Conservation (phyloP, 192 early-diverging fungal genomes). For the Entophlyctis luteolus region DNA sequence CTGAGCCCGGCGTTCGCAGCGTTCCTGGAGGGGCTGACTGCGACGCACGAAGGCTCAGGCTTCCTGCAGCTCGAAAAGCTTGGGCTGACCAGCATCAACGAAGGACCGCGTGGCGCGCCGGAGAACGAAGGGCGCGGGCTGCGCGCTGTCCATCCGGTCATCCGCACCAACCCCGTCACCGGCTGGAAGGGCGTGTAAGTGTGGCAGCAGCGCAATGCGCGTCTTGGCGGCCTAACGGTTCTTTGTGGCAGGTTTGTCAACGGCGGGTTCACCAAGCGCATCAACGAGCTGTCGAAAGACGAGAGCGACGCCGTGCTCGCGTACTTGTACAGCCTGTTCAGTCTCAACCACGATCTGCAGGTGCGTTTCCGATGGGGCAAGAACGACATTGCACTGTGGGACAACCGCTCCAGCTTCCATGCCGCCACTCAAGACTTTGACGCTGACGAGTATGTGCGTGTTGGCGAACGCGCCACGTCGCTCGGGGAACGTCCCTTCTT, state of each 20-base stretch:
- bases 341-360: background rate
- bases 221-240: background rate
- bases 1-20: slow-evolving; percentile 50
- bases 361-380: slow-evolving; percentile 44
- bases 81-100: background rate
- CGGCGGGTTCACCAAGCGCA: background rate
- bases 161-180: slow-evolving; percentile 69
- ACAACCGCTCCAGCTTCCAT: slow-evolving; percentile 39
- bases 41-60: slow-evolving; percentile 43
- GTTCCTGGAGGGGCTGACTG: slow-evolving; percentile 58
- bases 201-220: background rate
- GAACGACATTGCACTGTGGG: slow-evolving; percentile 41
- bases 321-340: background rate
- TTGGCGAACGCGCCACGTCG: background rate
- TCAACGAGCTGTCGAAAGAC: background rate
- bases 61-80: background rate
- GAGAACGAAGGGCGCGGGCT: slow-evolving; percentile 9
- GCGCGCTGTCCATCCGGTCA: slow-evolving; percentile 32
- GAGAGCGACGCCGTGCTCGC: background rate
- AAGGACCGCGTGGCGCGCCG: slow-evolving; percentile 15
- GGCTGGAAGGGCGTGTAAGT: slow-evolving; percentile 57
- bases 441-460: background rate
- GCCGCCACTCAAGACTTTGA: slow-evolving; percentile 14
- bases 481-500: background rate
- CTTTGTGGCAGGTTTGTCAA: background rate